Base-by-base conservation (phyloP, 495 filamentous ascomycete species). In the Trichoderma asperelloides region DNA sequence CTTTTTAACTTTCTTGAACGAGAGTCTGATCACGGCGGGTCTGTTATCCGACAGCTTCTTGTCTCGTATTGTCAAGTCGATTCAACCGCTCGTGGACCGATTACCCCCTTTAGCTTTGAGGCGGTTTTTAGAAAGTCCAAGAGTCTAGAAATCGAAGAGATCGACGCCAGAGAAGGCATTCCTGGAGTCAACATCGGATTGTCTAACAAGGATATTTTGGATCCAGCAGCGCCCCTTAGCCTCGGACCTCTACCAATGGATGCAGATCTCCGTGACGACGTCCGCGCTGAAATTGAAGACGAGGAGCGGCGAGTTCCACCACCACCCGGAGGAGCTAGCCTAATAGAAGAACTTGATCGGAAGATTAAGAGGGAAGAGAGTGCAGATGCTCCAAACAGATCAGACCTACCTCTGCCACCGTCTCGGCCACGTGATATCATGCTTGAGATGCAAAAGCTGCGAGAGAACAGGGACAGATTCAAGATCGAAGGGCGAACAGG, bases 401-500 rank as follows among this genome's bases (percentile, higher is more conserved):
- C 86, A 9, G 88, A 91, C 28, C 84, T 97, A 43, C 93, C 96
- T 2, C 85, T 92, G 41, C 96, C 95, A 21, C 88, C 92, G 9
- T 93, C 94, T 0, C 86, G 88, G 13, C 91, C 91, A 3, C 85
- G 93, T 67, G 96, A 98, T 71, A 89, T 98, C 11, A 87, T 91
- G 5, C 91, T 96, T 81, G 96, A 98, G 71, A 90, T 97, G 68
- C 91, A 93, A 73, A 91, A 93, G 77, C 89, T 97, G n/a, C 91
- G 90, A 67, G 95, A 98, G 73, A 90, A 93, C 71, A 87, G 95
- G 16, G 94, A 97, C 72, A 83, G 93, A 28, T 96, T 96, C 75
- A 86, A 84, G 64, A 91, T 98, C 63, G 88, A 91, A 65, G 86
- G 87, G 49, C 84, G 89, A 25, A 92, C 90, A 47, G 91, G 91